These are phyloP conservation scores for Coemansia sp. DNA, from an alignment of 192 early-diverging fungal species.

Conservation along the genomic window DNA sequence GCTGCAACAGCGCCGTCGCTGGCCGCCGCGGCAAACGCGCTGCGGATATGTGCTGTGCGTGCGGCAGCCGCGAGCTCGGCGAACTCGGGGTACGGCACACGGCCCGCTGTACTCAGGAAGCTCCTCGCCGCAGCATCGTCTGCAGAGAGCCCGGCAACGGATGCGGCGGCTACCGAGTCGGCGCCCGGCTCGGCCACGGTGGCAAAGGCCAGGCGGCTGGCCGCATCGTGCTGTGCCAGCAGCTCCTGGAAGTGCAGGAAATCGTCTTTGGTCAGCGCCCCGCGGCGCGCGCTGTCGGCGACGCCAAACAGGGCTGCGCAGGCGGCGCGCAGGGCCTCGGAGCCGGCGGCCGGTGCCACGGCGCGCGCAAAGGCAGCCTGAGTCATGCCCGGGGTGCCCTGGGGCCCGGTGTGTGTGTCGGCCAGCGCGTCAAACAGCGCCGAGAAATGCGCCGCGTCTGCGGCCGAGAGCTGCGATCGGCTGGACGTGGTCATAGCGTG, in stretches of 20 bases:
- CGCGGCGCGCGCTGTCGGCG: constrained; percentile 42
- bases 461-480: constrained; percentile 25
- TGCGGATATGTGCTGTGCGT: constrained; percentile 36
- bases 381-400: constrained; percentile 42
- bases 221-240: constrained; percentile 52
- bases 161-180: constrained; percentile 9
- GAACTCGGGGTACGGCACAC: constrained; percentile 35
- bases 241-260: constrained; percentile 52
- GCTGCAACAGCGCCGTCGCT: constrained; percentile 29
- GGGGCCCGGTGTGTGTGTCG: constrained; percentile 12
- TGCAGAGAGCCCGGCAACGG: constrained; percentile 15
- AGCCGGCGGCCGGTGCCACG: constrained; percentile 21
- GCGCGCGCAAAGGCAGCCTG: constrained; percentile 46
- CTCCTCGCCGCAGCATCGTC: constrained; percentile 10
- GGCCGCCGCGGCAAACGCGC: constrained; percentile 30
- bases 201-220: constrained; percentile 50
- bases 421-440: constrained; percentile 46
- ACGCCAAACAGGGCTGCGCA: constrained; percentile 50
- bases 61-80: constrained; percentile 36
- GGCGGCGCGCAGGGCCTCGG: background rate
- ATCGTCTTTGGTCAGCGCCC: constrained; percentile 47
- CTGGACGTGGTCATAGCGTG: constrained; percentile 2
- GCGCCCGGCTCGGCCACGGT: constrained; percentile 17
- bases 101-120: constrained; percentile 23
- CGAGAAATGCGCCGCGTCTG: constrained; percentile 31